Evolutionary conservation across 345 rosid species (phyloP).

Genomic region (Camelina hispida): DNA sequence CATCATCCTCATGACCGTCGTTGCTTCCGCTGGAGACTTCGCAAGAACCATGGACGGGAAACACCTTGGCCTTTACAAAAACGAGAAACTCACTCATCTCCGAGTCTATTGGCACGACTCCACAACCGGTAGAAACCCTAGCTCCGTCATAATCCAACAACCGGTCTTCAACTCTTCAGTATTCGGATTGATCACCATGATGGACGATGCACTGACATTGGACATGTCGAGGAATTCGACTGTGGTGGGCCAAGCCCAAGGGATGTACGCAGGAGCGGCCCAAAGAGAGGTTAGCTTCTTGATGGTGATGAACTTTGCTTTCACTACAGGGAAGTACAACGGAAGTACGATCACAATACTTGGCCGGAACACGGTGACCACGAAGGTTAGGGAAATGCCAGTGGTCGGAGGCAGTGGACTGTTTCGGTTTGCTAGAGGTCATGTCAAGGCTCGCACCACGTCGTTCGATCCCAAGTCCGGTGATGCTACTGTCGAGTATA

Average conservation of each 20-base stretch:
- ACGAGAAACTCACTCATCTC: constrained; percentile 50
- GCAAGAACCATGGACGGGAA: constrained; percentile 28
- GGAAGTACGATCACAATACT: constrained; percentile 48
- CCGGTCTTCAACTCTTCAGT: constrained; percentile 31
- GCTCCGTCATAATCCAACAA: constrained; percentile 23
- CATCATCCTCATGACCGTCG: background rate
- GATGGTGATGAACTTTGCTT: constrained; percentile 51
- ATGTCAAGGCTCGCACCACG: constrained; percentile 50
- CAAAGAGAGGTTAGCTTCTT: constrained; percentile 30
- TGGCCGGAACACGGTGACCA: constrained; percentile 44
- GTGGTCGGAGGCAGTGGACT: constrained; percentile 64
- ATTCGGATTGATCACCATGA: constrained; percentile 43
- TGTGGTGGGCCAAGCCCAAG: constrained; percentile 46
- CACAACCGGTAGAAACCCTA: constrained; percentile 38
- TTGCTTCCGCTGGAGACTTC: constrained; percentile 14
- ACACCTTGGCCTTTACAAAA: constrained; percentile 16
- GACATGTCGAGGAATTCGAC: constrained; percentile 41
- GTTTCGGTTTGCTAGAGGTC: constrained; percentile 61
- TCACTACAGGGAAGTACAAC: constrained; percentile 46
- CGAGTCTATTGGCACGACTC: constrained; percentile 54
- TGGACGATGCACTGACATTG: constrained; percentile 47
- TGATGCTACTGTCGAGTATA: constrained; percentile 46
- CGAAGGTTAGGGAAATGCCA: constrained; percentile 55
- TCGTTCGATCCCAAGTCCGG: constrained; percentile 14
- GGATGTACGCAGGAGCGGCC: constrained; percentile 42